These are phyloP conservation scores for Agarophyton chilense DNA, from an alignment of 23 red algal genomes.

Conservation along the genomic window DNA sequence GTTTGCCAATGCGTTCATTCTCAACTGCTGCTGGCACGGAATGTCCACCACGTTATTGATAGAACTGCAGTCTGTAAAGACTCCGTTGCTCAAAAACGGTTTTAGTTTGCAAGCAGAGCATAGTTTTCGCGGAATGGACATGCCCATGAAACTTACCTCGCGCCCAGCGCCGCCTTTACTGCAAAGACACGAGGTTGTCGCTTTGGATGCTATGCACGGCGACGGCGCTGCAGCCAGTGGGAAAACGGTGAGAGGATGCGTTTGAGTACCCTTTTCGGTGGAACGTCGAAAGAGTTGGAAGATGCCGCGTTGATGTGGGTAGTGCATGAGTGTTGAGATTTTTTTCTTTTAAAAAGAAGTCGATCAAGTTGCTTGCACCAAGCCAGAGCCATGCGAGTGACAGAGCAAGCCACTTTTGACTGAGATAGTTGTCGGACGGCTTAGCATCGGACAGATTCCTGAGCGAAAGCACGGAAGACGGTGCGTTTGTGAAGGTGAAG, in stretches of 20 bases:
- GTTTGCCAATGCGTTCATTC: constrained; percentile 19
- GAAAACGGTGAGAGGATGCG: too few species aligned
- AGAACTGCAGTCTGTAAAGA: constrained; percentile 39
- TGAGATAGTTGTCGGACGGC: constrained; percentile 31
- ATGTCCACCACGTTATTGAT: constrained; percentile 54
- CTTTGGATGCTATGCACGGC: neutral
- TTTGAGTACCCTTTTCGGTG: too few species aligned
- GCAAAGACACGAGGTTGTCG: constrained; percentile 30
- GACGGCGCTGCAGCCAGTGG: too few species aligned
- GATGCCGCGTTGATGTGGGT: too few species aligned
- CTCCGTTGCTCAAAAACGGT: constrained; percentile 9
- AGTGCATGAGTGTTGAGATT: too few species aligned
- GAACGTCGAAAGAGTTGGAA: too few species aligned
- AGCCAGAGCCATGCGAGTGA: too few species aligned
- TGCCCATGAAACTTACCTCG: constrained; percentile 33
- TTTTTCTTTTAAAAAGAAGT: too few species aligned
- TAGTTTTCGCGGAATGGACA: neutral
- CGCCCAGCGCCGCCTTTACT: constrained; percentile 6
- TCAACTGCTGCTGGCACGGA: neutral
- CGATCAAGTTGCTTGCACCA: too few species aligned
- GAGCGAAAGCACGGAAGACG: constrained; percentile 9
- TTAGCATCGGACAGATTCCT: neutral
- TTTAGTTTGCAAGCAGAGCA: constrained; percentile 44
- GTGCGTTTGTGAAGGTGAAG: neutral
- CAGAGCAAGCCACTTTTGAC: constrained; percentile 49